Conservation (phyloP, 202 grass and related monocot genomes). For the Panicum hallii region DNA sequence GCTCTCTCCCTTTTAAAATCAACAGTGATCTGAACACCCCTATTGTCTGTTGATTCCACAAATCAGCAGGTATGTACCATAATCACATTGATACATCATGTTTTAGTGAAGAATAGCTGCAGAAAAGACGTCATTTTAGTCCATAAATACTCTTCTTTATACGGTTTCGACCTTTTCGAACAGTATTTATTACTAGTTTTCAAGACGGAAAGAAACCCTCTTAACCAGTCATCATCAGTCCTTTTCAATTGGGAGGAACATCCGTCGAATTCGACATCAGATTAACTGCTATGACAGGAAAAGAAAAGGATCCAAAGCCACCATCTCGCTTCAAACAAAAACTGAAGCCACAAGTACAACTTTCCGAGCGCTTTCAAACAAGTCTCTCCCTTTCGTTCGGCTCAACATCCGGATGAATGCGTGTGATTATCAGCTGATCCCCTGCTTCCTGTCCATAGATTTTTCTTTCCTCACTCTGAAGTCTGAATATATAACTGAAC, state of each 20-base stretch:
- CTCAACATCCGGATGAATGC: conserved; percentile 18
- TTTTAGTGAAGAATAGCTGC: background rate
- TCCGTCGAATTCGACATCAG: conserved; percentile 13
- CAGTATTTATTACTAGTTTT: background rate
- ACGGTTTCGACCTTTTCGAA: background rate
- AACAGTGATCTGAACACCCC: background rate
- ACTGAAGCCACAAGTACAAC: conserved; percentile 37
- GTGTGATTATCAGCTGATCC: conserved; percentile 6
- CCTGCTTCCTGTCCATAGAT: background rate
- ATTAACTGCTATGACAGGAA: conserved; percentile 40
- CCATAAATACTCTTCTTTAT: background rate
- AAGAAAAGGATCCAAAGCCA: conserved; percentile 21
- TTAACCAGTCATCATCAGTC: background rate
- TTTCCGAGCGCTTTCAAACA: conserved; percentile 31
- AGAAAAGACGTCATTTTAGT: background rate
- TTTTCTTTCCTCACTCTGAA: background rate
- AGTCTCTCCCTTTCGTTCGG: background rate
- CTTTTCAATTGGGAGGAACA: background rate
- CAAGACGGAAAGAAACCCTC: background rate
- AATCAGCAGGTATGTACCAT: background rate
- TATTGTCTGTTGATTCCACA: background rate
- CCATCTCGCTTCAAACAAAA: conserved; percentile 1
- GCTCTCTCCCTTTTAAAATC: background rate
- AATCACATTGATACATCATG: background rate
- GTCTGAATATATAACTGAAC: background rate